phyloP scores from a whole-genome alignment of 352 stramenopile genomes.

The Ophiocytium majus region DNA sequence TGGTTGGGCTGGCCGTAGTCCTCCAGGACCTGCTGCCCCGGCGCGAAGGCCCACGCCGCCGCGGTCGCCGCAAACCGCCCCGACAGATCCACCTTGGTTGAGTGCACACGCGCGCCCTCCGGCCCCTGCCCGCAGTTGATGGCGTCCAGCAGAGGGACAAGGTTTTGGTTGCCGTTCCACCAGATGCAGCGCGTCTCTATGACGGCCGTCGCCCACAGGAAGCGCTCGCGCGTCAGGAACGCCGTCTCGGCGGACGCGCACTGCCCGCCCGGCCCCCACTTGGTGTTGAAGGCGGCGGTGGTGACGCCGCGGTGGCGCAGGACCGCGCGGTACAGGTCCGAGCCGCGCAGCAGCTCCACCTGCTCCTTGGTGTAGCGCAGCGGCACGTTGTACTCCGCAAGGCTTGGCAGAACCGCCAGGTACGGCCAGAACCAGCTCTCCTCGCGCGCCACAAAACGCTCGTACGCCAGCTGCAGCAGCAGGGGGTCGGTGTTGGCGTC shows the following conservation, averaged over 20 bases:
- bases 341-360: conserved; percentile 22
- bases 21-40: conserved; percentile 69
- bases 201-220: conserved; percentile 46
- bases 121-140: conserved; percentile 75
- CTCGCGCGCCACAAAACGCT: conserved; percentile 10
- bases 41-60: conserved; percentile 67
- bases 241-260: conserved; percentile 15
- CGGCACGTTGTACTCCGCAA: not conserved
- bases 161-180: conserved; percentile 78
- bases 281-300: conserved; percentile 24
- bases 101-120: conserved; percentile 62
- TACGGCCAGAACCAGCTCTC: conserved; percentile 23
- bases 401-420: conserved; percentile 1
- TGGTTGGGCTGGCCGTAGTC: conserved; percentile 89
- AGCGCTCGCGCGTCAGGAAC: conserved; percentile 41
- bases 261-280: conserved; percentile 13
- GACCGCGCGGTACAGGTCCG: conserved; percentile 11
- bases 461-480: conserved; percentile 16
- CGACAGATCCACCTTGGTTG: conserved; percentile 52
- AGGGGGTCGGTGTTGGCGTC: conserved; percentile 23
- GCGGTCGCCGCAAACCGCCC: conserved; percentile 66
- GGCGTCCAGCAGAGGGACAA: conserved; percentile 88
- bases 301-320: conserved; percentile 21
- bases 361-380: not conserved
- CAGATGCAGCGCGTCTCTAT: conserved; percentile 75